These are phyloP conservation scores for Bolboschoenus planiculmis DNA, from an alignment of 176 grass and related monocot genomes.

Conservation along the genomic window DNA sequence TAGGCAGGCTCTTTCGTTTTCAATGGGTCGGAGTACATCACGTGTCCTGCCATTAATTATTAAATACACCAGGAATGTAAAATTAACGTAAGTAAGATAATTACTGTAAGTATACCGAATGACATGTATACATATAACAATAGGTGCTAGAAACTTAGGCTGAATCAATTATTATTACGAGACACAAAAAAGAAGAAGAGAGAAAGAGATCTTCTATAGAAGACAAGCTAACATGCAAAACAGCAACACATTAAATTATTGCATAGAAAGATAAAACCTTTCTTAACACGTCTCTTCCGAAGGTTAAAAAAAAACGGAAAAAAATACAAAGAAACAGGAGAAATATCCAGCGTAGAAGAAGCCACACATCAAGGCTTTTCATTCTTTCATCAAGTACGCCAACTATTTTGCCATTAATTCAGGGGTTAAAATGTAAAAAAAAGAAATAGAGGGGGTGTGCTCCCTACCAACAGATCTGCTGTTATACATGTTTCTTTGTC, in stretches of 20 bases:
- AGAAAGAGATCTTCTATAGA: not conserved
- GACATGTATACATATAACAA: not conserved
- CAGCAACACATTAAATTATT: not conserved
- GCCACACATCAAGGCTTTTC: slow-evolving; percentile 18
- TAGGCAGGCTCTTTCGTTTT: not conserved
- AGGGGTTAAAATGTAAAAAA: slow-evolving; percentile 18
- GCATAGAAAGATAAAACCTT: not conserved
- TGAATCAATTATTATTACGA: not conserved
- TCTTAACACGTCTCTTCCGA: slow-evolving; percentile 1
- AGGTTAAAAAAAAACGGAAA: not conserved
- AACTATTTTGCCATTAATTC: slow-evolving; percentile 16
- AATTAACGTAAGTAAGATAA: not conserved
- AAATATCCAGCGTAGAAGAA: slow-evolving; percentile 6
- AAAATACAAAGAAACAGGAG: not conserved
- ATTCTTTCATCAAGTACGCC: not conserved
- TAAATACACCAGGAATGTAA: not conserved
- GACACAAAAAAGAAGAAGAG: not conserved
- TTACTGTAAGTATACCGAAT: not conserved
- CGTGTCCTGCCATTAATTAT: not conserved
- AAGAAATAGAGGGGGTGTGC: not conserved
- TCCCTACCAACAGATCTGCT: slow-evolving; percentile 15
- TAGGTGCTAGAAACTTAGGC: not conserved
- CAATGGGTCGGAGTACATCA: not conserved
- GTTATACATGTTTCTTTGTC: slow-evolving; percentile 12
- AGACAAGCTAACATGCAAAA: not conserved